Evolutionary conservation across 768 basidiomycete genomes (phyloP), one percentile per base, ranked within the genome.

Genomic region (Podaxis sp.): DNA sequence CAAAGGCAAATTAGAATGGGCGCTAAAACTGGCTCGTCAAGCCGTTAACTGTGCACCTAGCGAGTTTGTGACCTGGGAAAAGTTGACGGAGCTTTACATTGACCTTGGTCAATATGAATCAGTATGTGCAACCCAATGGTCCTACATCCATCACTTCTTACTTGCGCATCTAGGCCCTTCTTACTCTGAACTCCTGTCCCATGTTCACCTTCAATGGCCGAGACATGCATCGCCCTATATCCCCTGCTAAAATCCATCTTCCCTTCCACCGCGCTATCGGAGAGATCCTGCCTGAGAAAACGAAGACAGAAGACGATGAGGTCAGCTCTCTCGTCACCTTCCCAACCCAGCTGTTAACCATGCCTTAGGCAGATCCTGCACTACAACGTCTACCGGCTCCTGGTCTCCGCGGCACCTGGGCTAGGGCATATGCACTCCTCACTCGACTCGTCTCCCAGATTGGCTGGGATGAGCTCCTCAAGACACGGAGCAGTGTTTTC

Each of bases 161-260:
- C n/a, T 27, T 55, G 36, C 36, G 5, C 13, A 32, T 52, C 5
- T 44, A 82, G 80, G 94, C 95, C 0, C 78, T 98, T 13, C 79
- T 98, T 44, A 97, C 96, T 1, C 84, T 98, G 52, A 98, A 98
- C 70, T 98, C 95, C n/a, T 98, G 97, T 76, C 95, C 96, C 2
- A 98, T 99, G 97, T 99, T 99, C 76, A 98, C 97, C 6, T 98
- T 91, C 76, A 97, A 97, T 69, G 96, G 97, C 47, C 87, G 95
- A 21, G 97, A 99, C 72, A 80, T 88, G 2, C 97, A 99, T 70
- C 85, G 95, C 3, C 85, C 83, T 71, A 85, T 98, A 9, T 79
- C 89, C 1, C 87, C 95, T 16, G 78, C 88, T 1, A 85, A 88
- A 62, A 82, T 95, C 5, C 93, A 95, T 72, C 79, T 97, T 0